Percentiles rank a stretch among this genome's conserved stretches.
Evolutionary conservation across 257 asterid genomes (phyloP).

Genomic region (Fraxinus excelsior): DNA sequence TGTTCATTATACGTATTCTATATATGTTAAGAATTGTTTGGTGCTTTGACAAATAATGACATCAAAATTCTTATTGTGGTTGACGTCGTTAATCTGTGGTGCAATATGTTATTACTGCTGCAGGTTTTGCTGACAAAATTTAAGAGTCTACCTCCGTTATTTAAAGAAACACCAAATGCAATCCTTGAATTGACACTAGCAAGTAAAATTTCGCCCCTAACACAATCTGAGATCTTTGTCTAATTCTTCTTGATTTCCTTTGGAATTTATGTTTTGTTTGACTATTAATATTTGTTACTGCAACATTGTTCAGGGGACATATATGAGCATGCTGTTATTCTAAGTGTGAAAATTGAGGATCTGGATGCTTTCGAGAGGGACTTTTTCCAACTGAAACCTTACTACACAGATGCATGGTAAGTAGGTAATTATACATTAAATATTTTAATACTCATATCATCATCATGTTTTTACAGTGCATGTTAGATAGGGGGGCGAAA

Average conservation of each 20-base stretch:
- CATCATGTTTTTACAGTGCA: neutral
- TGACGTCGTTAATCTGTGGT: neutral
- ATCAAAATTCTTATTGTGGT: neutral
- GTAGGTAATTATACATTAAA: neutral
- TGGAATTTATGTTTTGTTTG: neutral
- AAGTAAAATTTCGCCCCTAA: constrained; percentile 35
- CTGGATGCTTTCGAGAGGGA: constrained; percentile 96
- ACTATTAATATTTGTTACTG: neutral
- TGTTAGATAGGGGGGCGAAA: neutral
- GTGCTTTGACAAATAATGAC: neutral
- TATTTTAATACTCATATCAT: neutral
- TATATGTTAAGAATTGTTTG: neutral
- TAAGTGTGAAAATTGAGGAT: constrained; percentile 85
- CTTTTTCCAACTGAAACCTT: constrained; percentile 90
- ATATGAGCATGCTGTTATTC: constrained; percentile 87
- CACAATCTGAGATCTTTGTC: neutral
- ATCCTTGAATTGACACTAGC: constrained; percentile 48
- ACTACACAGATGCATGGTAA: constrained; percentile 91
- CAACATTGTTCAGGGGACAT: constrained; percentile 67
- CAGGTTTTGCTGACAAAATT: constrained; percentile 49
- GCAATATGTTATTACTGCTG: neutral
- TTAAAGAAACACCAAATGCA: constrained; percentile 48
- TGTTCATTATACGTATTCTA: neutral
- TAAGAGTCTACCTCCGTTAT: constrained; percentile 58
- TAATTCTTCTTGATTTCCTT: neutral